Evolutionary conservation across 2,329 filamentous ascomycete species (phyloP).

Genomic region (Colletotrichum lentis): DNA sequence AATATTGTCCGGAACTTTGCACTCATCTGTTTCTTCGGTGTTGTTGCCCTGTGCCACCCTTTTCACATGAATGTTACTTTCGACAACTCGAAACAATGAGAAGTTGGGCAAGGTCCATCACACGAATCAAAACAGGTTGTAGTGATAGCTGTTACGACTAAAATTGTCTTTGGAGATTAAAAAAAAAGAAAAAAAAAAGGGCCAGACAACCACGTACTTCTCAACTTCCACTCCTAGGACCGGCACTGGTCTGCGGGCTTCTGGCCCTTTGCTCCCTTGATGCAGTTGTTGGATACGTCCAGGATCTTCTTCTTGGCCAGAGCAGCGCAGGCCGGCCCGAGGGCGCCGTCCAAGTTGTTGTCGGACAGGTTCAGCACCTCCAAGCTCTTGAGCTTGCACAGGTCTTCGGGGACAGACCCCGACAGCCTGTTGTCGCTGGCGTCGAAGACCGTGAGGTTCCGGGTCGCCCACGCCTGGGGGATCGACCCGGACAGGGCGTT

Average conservation of each 20-base stretch:
- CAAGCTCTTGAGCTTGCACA: constrained; percentile 10
- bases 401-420: constrained; percentile 4
- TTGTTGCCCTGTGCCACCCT: no score
- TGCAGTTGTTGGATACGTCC: constrained; percentile 20
- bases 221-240: neutral
- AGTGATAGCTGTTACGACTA: no score
- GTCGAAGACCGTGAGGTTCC: constrained; percentile 19
- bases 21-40: no score
- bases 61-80: no score
- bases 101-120: no score
- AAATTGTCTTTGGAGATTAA: no score
- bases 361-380: constrained; percentile 11
- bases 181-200: no score
- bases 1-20: no score
- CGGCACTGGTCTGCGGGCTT: constrained; percentile 17
- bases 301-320: constrained; percentile 6
- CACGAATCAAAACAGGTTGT: no score
- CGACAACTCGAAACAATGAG: no score
- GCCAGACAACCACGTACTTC: no score
- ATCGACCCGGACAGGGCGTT: constrained; percentile 15
- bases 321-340: constrained; percentile 18
- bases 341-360: constrained; percentile 15
- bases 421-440: constrained; percentile 24
- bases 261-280: constrained; percentile 13
- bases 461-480: neutral